Conservation (phyloP, 2,329 filamentous ascomycete genomes). For the Colletotrichum sp. region DNA sequence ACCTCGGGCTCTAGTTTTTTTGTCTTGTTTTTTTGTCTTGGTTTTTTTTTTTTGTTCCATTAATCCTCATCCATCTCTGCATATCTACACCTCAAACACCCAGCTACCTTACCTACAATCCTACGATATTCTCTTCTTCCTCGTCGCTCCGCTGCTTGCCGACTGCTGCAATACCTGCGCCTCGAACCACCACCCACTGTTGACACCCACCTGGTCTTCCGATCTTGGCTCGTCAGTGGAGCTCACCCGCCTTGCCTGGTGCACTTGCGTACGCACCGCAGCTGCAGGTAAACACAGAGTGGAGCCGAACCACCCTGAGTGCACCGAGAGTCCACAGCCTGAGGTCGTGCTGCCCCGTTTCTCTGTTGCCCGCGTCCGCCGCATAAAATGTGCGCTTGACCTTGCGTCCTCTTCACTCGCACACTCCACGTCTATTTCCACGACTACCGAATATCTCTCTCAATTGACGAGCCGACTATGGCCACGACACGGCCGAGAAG, state of each 20-base stretch:
- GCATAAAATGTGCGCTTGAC: slow-evolving; percentile 22
- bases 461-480: slow-evolving; percentile 16
- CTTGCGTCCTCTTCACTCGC: not conserved
- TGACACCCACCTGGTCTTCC: slow-evolving; percentile 8
- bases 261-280: slow-evolving; percentile 13
- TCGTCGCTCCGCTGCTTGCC: not conserved
- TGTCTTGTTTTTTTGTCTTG: not conserved
- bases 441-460: not conserved
- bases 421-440: not conserved
- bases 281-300: slow-evolving; percentile 20
- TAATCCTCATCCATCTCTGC: not conserved
- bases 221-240: slow-evolving; percentile 17
- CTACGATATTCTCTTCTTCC: not conserved
- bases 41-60: not conserved
- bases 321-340: not conserved
- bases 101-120: not conserved
- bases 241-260: slow-evolving; percentile 10
- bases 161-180: not conserved
- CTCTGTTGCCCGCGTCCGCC: slow-evolving; percentile 12
- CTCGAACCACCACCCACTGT: slow-evolving; percentile 6
- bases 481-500: slow-evolving; percentile 18
- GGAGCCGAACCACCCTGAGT: not conserved
- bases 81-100: not conserved
- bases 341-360: slow-evolving; percentile 2
- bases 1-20: not conserved